Evolutionary conservation across 495 filamentous ascomycete genomes (phyloP).

Genomic region (Penicillium goetzii): DNA sequence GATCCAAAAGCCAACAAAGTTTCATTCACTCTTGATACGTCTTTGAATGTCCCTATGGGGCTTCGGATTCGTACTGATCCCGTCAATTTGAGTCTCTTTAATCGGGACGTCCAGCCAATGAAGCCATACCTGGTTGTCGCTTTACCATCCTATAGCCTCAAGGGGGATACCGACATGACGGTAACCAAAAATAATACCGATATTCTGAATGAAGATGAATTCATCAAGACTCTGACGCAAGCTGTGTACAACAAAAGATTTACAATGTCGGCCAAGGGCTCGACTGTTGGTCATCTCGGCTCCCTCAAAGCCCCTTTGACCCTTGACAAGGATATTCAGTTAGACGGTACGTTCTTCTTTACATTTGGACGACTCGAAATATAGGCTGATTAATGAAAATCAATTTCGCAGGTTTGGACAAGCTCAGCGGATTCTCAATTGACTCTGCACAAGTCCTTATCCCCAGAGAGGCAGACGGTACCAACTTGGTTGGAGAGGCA

Average conservation of each 20-base stretch:
- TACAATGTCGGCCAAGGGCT: constrained; percentile 40
- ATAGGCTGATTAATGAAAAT: not conserved
- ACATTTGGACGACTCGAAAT: no score
- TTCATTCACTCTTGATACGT: constrained; percentile 41
- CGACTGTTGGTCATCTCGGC: constrained; percentile 40
- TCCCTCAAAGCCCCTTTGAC: constrained; percentile 38
- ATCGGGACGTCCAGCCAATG: constrained; percentile 35
- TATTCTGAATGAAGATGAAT: constrained; percentile 41
- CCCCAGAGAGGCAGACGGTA: constrained; percentile 44
- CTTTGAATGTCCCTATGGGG: constrained; percentile 37
- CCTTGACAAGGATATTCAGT: constrained; percentile 45
- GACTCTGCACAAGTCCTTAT: constrained; percentile 42
- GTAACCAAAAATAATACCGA: constrained; percentile 40
- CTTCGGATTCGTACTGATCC: constrained; percentile 40
- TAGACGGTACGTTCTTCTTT: constrained; percentile 26
- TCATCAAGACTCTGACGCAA: constrained; percentile 39
- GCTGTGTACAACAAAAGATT: constrained; percentile 43
- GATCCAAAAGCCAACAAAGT: constrained; percentile 38
- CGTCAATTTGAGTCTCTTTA: constrained; percentile 41
- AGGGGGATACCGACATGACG: constrained; percentile 40
- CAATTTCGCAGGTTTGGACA: constrained; percentile 37
- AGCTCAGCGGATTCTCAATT: constrained; percentile 49
- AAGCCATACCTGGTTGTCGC: constrained; percentile 40
- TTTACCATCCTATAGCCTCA: constrained; percentile 38
- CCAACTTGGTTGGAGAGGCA: constrained; percentile 33